Base-by-base conservation (phyloP, 805 yeast genomes). In the Nematodospora valgi region DNA sequence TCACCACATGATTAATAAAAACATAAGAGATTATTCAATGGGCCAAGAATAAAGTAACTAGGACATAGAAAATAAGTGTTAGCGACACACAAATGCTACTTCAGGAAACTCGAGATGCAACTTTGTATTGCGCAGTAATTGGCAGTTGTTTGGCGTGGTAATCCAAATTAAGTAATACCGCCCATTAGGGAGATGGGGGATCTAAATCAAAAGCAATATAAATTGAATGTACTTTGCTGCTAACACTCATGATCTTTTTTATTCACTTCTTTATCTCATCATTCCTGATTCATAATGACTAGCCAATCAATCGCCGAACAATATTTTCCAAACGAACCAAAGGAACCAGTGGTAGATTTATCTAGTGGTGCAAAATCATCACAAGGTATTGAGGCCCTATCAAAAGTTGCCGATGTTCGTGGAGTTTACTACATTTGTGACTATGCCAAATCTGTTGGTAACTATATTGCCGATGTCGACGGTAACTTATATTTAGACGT, bases 291-390 rank as follows among this genome's bases (percentile, higher is more conserved):
- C 17, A 31, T 37, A 27, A 49, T 48, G 49, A 27, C 37, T 5
- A 27, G 23, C 15, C 32, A 27, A 27, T 72, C 80, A 22, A 62
- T 73, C 48, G 62, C 76, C 43, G 74, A 68, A 25, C 55, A 60
- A 38, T 78, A 79, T 62, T 88, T 83, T 68, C 95, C 95, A 45
- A 54, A 68, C 43, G 98, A 89, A 68, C 96, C 96, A 45, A 45
- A 68, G 22, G 72, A 62, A 28, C 97, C 98, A 39, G 53, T 55
- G 9, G 72, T 86, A 32, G 65, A 58, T 41, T 15, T 27, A 11
- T 30, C 34, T 14, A 70, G 85, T n/a, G 46, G 66, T 10, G 53
- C 68, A 13, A 66, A 71, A 49, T 73, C 86, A 42, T 51, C 68
- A 48, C 69, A 61, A 27, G 75, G 68, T 27, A 62, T 82, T 41